A percentile compares a stretch with the other conserved stretches of the same genome.
phyloP scores from a whole-genome alignment of 1,139 yeast species.

The Sugiyamaella pinicola region DNA sequence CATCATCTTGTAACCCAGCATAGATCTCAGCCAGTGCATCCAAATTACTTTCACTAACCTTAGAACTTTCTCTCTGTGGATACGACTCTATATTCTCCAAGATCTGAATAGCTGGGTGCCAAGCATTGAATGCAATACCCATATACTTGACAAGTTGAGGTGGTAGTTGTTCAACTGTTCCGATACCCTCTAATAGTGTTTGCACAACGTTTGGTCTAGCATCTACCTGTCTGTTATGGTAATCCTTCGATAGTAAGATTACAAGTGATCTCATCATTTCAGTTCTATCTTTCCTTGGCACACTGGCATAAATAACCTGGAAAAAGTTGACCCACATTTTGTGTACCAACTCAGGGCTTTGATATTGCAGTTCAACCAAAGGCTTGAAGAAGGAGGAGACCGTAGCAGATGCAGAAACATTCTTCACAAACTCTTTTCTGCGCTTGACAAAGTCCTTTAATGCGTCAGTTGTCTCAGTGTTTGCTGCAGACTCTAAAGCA shows the following conservation, averaged over 20 bases:
- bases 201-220: conserved; percentile 86
- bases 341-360: conserved; percentile 77
- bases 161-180: conserved; percentile 75
- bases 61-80: conserved; percentile 66
- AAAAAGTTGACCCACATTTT: conserved; percentile 83
- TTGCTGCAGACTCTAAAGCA: conserved; percentile 19
- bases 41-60: conserved; percentile 80
- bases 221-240: conserved; percentile 86
- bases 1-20: conserved; percentile 87
- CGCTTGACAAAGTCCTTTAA: conserved; percentile 48
- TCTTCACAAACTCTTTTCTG: conserved; percentile 56
- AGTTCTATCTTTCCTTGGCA: conserved; percentile 76
- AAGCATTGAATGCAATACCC: conserved; percentile 83
- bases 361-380: conserved; percentile 77
- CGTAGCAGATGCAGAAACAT: conserved; percentile 53
- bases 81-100: conserved; percentile 74
- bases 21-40: conserved; percentile 92
- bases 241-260: conserved; percentile 81
- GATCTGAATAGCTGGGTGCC: conserved; percentile 86
- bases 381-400: conserved; percentile 61
- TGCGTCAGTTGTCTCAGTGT: conserved; percentile 26
- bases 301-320: conserved; percentile 73
- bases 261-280: conserved; percentile 83
- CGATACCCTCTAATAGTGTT: conserved; percentile 78
- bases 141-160: conserved; percentile 91